phyloP scores from a whole-genome alignment of 805 yeast species.

The Kodamaea laetipori region DNA sequence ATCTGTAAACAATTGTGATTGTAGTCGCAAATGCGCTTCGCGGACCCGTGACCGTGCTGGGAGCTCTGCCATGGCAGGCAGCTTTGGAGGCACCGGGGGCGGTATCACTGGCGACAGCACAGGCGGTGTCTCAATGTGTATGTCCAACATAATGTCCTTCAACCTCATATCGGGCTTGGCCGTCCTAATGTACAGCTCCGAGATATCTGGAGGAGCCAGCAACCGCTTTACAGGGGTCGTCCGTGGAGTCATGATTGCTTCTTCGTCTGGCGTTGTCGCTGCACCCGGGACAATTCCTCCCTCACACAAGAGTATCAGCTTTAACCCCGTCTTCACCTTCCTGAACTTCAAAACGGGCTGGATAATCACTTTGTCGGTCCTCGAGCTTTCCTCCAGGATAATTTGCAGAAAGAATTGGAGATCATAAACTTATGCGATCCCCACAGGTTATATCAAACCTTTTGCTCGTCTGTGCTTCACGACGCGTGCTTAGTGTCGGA shows the following conservation, averaged over 20 bases:
- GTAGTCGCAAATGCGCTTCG: constrained; percentile 1
- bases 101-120: not conserved
- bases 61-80: constrained; percentile 2
- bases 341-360: constrained; percentile 2
- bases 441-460: not conserved
- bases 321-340: constrained; percentile 6
- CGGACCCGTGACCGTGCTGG: not conserved
- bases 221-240: not conserved
- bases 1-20: not conserved
- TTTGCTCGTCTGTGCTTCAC: not conserved
- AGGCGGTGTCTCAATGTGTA: constrained; percentile 2
- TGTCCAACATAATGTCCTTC: constrained; percentile 4
- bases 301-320: constrained; percentile 1
- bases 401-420: too few species aligned
- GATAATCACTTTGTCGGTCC: not conserved
- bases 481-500: constrained; percentile 3
- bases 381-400: too few species aligned
- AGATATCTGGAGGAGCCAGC: constrained; percentile 3
- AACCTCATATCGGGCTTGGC: not conserved
- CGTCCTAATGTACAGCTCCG: constrained; percentile 6
- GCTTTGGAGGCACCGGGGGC: constrained; percentile 10
- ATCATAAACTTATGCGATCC: too few species aligned
- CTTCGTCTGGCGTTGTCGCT: not conserved
- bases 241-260: not conserved
- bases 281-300: not conserved